A percentile compares a stretch with the other conserved stretches of the same genome.
Conservation (phyloP, 2,329 filamentous ascomycete species). For the Calonectria naviculata region DNA sequence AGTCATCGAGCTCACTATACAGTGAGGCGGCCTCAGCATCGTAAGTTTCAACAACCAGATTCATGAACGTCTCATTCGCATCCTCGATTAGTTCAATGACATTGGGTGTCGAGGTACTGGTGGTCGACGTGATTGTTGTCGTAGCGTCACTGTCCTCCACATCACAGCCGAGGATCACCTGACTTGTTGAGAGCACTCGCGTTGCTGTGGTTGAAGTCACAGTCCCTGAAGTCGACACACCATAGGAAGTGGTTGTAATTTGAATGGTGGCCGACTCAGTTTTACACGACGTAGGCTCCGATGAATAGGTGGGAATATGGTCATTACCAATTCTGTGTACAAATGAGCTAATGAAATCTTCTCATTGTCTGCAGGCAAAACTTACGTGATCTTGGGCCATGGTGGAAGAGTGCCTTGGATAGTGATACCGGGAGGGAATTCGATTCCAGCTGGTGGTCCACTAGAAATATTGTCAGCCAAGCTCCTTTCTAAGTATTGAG, state of each 20-base stretch:
- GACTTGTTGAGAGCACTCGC: not conserved
- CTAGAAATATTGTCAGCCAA: not conserved
- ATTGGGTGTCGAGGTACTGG: not conserved
- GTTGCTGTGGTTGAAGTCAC: slow-evolving; percentile 15
- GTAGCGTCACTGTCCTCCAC: slow-evolving; percentile 14
- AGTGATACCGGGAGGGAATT: slow-evolving; percentile 11
- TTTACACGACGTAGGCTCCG: slow-evolving; percentile 15
- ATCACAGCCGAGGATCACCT: slow-evolving; percentile 17
- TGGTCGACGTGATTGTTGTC: not conserved
- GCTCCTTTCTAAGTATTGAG: not conserved
- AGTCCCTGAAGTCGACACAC: slow-evolving; percentile 12
- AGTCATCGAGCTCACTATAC: slow-evolving; percentile 1
- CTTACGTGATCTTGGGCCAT: slow-evolving; percentile 26
- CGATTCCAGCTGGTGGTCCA: slow-evolving; percentile 14
- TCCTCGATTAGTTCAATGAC: slow-evolving; percentile 5
- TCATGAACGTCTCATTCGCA: not conserved
- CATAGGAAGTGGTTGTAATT: slow-evolving; percentile 17
- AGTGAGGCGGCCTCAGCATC: not conserved
- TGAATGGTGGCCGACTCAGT: slow-evolving; percentile 20
- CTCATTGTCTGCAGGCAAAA: not conserved
- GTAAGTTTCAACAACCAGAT: not conserved
- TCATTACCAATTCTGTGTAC: slow-evolving; percentile 14
- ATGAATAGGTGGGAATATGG: slow-evolving; percentile 12
- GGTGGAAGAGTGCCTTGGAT: slow-evolving; percentile 22
- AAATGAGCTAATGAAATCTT: not conserved